phyloP scores from a whole-genome alignment of 352 stramenopile genomes.

The Lagenidium sp. region DNA sequence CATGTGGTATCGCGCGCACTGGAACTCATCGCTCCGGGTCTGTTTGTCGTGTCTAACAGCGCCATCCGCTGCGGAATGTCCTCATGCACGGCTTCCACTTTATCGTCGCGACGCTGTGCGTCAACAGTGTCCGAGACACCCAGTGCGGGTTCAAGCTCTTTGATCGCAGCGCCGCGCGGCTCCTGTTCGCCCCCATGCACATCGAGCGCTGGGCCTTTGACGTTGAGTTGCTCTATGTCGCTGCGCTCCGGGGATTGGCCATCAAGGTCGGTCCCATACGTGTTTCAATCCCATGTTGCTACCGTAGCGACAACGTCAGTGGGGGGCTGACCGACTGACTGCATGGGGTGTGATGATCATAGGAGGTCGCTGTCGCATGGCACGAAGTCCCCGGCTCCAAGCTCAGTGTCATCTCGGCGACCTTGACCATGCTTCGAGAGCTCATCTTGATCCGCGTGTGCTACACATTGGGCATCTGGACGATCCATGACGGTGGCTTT shows the following conservation, averaged over 20 bases:
- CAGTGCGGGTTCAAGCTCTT: slow-evolving; percentile 96
- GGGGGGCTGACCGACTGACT: too few relatives aligned
- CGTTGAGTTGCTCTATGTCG: slow-evolving; percentile 90
- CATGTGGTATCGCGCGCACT: background rate
- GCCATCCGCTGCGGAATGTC: slow-evolving; percentile 81
- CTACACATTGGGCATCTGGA: slow-evolving; percentile 89
- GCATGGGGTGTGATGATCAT: too few relatives aligned
- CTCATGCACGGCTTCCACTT: slow-evolving; percentile 92
- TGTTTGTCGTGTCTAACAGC: slow-evolving; percentile 15
- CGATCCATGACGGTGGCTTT: slow-evolving; percentile 53
- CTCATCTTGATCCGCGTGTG: slow-evolving; percentile 87
- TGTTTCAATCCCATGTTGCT: too few relatives aligned
- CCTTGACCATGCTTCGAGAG: slow-evolving; percentile 89
- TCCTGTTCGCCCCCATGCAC: slow-evolving; percentile 89
- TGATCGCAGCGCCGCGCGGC: slow-evolving; percentile 64
- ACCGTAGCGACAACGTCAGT: too few relatives aligned
- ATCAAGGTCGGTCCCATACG: slow-evolving; percentile 34
- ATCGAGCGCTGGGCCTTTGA: slow-evolving; percentile 94
- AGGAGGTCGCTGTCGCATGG: slow-evolving; percentile 91
- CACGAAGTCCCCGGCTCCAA: slow-evolving; percentile 88
- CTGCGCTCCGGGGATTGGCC: slow-evolving; percentile 33
- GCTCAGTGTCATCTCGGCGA: slow-evolving; percentile 81
- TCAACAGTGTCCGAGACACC: slow-evolving; percentile 86
- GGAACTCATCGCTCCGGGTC: background rate
- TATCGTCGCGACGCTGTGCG: slow-evolving; percentile 83